Percentiles rank a stretch among this genome's conserved stretches.
These are phyloP conservation scores for Lachnellula occidentalis DNA, from an alignment of 2,329 filamentous ascomycete genomes.

Conservation along the genomic window DNA sequence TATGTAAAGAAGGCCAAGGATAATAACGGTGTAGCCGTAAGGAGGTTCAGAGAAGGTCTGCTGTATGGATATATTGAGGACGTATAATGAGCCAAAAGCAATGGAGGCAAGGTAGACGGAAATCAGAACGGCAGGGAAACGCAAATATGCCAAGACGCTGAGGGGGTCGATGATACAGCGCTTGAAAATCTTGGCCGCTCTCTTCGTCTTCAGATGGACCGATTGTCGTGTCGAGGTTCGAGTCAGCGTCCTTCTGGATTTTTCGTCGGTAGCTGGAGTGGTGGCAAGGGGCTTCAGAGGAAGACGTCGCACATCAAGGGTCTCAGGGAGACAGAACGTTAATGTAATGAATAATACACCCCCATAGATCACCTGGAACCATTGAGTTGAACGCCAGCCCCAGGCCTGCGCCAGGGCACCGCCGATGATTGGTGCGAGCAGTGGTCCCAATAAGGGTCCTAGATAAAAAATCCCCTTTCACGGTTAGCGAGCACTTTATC, in stretches of 20 bases:
- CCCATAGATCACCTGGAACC: constrained; percentile 70
- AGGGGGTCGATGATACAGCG: constrained; percentile 67
- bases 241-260: constrained; percentile 27
- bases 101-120: constrained; percentile 70
- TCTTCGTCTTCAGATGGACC: constrained; percentile 50
- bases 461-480: constrained; percentile 64
- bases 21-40: constrained; percentile 62
- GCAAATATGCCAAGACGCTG: constrained; percentile 63
- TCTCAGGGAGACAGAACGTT: constrained; percentile 60
- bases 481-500: too few relatives aligned
- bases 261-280: constrained; percentile 6
- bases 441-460: constrained; percentile 68
- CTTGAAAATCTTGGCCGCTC: constrained; percentile 48
- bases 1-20: constrained; percentile 73
- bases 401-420: constrained; percentile 63
- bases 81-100: constrained; percentile 69
- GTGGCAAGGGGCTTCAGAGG: background rate
- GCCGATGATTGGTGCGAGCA: constrained; percentile 72
- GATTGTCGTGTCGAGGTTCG: constrained; percentile 59
- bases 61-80: constrained; percentile 74
- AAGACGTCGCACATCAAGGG: constrained; percentile 36
- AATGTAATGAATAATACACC: constrained; percentile 50
- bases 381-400: constrained; percentile 73
- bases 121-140: constrained; percentile 67
- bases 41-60: constrained; percentile 60